phyloP scores from a whole-genome alignment of 2,329 filamentous ascomycete species.

The Neopestalotiopsis sp. region DNA sequence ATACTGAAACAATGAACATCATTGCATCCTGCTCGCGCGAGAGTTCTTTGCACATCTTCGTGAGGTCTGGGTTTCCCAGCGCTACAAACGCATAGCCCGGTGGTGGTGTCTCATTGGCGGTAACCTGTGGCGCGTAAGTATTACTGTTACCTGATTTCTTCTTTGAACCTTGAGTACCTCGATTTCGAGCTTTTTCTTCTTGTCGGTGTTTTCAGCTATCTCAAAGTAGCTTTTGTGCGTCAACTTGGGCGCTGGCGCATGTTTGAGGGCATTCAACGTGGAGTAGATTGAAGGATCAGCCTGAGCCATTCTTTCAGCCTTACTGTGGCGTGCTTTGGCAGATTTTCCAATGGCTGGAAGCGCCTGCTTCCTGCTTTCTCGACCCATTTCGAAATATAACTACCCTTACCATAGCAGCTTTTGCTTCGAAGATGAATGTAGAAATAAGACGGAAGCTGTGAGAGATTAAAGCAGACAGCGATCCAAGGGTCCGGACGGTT shows the following conservation, averaged over 20 bases:
- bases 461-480: constrained; percentile 5
- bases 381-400: constrained; percentile 36
- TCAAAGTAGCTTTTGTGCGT: constrained; percentile 70
- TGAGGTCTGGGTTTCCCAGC: constrained; percentile 66
- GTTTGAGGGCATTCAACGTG: constrained; percentile 37
- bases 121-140: constrained; percentile 51
- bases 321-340: constrained; percentile 34
- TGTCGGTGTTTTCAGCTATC: constrained; percentile 68
- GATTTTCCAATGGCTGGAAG: constrained; percentile 30
- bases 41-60: constrained; percentile 66
- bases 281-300: constrained; percentile 35
- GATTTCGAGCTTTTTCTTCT: constrained; percentile 64
- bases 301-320: constrained; percentile 34
- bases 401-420: constrained; percentile 39
- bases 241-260: constrained; percentile 44
- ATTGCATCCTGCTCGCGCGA: constrained; percentile 66
- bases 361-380: constrained; percentile 39
- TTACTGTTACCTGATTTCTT: constrained; percentile 15
- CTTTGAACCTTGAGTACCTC: constrained; percentile 50
- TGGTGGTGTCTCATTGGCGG: constrained; percentile 56
- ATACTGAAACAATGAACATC: constrained; percentile 71
- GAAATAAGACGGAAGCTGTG: constrained; percentile 21
- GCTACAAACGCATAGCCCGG: constrained; percentile 69
- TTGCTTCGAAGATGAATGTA: constrained; percentile 23
- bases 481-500: background rate